A percentile compares a stretch with the other conserved stretches of the same genome.
phyloP scores from a whole-genome alignment of 495 filamentous ascomycete genomes.

The Penicillium psychrofluorescens region DNA sequence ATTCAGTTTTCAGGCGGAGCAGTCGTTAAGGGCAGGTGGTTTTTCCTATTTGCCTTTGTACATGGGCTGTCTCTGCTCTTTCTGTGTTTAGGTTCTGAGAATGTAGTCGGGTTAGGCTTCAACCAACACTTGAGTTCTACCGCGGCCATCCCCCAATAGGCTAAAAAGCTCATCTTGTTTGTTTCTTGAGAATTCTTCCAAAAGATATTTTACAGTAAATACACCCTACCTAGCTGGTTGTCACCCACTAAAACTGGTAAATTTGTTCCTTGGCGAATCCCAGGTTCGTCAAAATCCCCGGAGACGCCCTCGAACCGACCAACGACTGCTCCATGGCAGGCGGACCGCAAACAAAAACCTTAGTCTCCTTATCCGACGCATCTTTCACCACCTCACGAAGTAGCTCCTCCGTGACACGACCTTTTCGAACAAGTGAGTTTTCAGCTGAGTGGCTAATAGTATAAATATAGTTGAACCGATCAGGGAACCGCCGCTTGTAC shows the following conservation, averaged over 20 bases:
- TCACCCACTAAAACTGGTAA: slow-evolving; percentile 37
- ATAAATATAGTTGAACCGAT: slow-evolving; percentile 52
- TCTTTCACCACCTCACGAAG: slow-evolving; percentile 38
- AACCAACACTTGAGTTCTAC: too few relatives aligned
- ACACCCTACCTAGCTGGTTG: too few relatives aligned
- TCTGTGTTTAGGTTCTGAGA: too few relatives aligned
- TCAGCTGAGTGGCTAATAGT: slow-evolving; percentile 44
- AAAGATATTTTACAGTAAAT: too few relatives aligned
- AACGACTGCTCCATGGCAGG: slow-evolving; percentile 54
- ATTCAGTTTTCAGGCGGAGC: too few relatives aligned
- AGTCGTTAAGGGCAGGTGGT: too few relatives aligned
- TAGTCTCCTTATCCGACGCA: slow-evolving; percentile 31
- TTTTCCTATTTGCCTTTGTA: too few relatives aligned
- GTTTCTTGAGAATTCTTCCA: too few relatives aligned
- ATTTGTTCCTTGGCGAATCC: slow-evolving; percentile 50
- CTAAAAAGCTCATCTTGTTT: too few relatives aligned
- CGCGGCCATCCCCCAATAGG: too few relatives aligned
- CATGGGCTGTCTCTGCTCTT: too few relatives aligned
- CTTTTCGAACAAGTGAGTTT: slow-evolving; percentile 29
- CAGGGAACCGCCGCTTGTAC: slow-evolving; percentile 46
- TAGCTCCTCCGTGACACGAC: slow-evolving; percentile 49
- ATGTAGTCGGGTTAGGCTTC: too few relatives aligned
- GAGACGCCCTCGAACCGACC: slow-evolving; percentile 29
- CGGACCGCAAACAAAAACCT: slow-evolving; percentile 62
- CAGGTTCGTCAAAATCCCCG: slow-evolving; percentile 42